Conservation (phyloP, 2,329 filamentous ascomycete genomes). For the Apiospora rasikravindrae region DNA sequence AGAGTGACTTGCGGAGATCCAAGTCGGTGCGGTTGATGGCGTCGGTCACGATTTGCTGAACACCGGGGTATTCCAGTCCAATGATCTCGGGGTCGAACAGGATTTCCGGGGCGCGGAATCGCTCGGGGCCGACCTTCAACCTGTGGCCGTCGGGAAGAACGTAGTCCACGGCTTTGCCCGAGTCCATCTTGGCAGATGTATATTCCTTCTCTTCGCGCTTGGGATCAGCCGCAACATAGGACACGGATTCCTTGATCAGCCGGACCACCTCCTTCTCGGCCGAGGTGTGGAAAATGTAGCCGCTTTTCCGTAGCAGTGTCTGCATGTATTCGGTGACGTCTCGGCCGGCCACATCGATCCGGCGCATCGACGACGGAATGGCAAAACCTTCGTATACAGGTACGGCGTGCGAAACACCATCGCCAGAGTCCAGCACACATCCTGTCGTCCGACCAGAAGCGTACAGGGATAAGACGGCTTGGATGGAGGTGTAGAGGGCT, state of each 20-base stretch:
- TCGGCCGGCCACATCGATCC: constrained; percentile 94
- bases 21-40: constrained; percentile 94
- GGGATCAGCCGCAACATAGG: constrained; percentile 89
- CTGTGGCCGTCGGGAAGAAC: constrained; percentile 90
- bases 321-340: constrained; percentile 98
- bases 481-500: constrained; percentile 93
- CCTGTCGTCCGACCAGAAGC: constrained; percentile 95
- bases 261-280: constrained; percentile 99
- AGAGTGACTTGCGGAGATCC: constrained; percentile 91
- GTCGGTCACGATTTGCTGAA: constrained; percentile 98
- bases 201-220: constrained; percentile 97
- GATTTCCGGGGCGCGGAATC: constrained; percentile 95
- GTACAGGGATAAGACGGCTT: constrained; percentile 94
- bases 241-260: constrained; percentile 93
- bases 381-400: constrained; percentile 98
- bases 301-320: constrained; percentile 85
- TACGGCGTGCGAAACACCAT: constrained; percentile 96
- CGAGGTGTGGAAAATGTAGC: constrained; percentile 94
- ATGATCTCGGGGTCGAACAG: constrained; percentile 98
- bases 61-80: constrained; percentile 92
- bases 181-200: constrained; percentile 77
- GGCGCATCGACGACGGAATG: constrained; percentile 91
- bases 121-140: constrained; percentile 88
- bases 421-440: constrained; percentile 92
- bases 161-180: constrained; percentile 84